A percentile compares a stretch with the other conserved stretches of the same genome.
Conservation (phyloP, 345 rosid species). For the Chamaenerion angustifolium region DNA sequence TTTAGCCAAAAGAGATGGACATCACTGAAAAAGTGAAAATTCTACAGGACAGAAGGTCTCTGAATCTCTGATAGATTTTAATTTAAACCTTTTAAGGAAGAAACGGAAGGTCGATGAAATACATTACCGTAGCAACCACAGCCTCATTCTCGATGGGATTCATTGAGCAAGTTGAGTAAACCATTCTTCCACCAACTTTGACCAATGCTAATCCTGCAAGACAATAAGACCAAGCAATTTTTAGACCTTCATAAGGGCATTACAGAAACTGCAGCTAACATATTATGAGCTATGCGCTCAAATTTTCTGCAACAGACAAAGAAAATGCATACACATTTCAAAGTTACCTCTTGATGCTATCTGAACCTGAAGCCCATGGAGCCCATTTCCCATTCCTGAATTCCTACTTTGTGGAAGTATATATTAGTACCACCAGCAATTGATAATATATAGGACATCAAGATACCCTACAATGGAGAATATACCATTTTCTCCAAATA, state of each 20-base stretch:
- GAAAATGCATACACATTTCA: background rate
- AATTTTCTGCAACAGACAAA: background rate
- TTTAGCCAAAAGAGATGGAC: too few relatives aligned
- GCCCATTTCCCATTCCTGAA: slow-evolving; percentile 78
- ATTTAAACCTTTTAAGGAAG: background rate
- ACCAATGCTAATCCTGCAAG: slow-evolving; percentile 59
- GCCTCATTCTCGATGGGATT: slow-evolving; percentile 97
- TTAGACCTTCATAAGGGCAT: background rate
- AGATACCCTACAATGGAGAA: slow-evolving; percentile 1
- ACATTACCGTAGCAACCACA: slow-evolving; percentile 82
- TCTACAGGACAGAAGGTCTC: too few relatives aligned
- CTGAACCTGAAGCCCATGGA: slow-evolving; percentile 75
- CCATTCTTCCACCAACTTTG: slow-evolving; percentile 95
- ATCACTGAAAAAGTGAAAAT: too few relatives aligned
- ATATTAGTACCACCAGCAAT: slow-evolving; percentile 3
- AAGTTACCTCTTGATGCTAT: slow-evolving; percentile 77
- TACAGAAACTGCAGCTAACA: too few relatives aligned
- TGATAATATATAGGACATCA: background rate
- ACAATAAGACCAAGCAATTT: background rate
- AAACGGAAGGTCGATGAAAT: background rate
- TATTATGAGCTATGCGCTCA: too few relatives aligned
- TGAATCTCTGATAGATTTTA: too few relatives aligned
- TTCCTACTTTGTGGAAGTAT: slow-evolving; percentile 34
- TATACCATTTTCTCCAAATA: slow-evolving; percentile 87
- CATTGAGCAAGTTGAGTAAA: slow-evolving; percentile 95